Evolutionary conservation across 768 basidiomycete genomes (phyloP), one percentile per base, ranked within the genome.

Genomic region (Filobasidium wieringae): DNA sequence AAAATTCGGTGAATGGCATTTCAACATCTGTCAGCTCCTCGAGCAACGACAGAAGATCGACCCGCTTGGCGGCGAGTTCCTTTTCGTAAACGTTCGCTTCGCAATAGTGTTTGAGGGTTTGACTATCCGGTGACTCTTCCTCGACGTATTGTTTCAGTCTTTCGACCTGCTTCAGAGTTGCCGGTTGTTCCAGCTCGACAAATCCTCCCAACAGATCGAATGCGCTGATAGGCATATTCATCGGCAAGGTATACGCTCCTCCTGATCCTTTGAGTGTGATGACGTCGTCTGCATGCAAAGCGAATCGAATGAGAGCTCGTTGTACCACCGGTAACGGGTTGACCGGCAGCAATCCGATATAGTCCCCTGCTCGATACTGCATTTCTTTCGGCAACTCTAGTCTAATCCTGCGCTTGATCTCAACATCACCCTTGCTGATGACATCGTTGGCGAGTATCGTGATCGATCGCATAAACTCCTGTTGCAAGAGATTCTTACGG

Each of bases 141-240:
- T 67, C 68, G 11, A 72, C 62, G 8, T 61, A 60, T 1, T 72
- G 60, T 7, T 67, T 45, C 45, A 80, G 64, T 24, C 63, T 63
- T 19, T 72, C 73, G 19, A 80, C 65, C 60, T 80, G 76, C 17
- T 75, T 68, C 6, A 75, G 69, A 7, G 78, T 78, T 1, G 77
- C 78, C 0, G 78, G 77, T 62, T 80, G 79, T 0, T 76, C 76
- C 11, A 80, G 68, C 58, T 80, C 79, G 39, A 80, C 72, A 55
- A 79, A 80, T 2, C 77, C 78, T 4, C 72, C 68, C 14, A 80
- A 67, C 3, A 80, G 63, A 22, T 73, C 68, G 17, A 66, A 66
- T 11, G 79, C 61, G 55, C 63, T 70, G 54, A 79, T 73, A 0
- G 76, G 72, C 52, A 66, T 73, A 36, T 73, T 72, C 0, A 75